These are phyloP conservation scores for Angophora floribunda DNA, from an alignment of 345 rosid species.

Conservation along the genomic window DNA sequence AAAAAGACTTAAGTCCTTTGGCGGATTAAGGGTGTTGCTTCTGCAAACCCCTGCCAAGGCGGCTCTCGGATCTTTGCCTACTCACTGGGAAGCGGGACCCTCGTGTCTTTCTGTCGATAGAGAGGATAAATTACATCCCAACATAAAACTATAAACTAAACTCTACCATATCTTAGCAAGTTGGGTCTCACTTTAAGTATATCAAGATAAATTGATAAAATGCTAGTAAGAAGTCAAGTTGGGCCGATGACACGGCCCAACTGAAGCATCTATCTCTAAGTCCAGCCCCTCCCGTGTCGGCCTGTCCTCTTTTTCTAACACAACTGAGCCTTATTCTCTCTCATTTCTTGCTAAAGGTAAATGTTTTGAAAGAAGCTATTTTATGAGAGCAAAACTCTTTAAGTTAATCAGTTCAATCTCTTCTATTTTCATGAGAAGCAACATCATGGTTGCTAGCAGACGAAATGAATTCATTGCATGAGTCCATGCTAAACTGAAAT, in stretches of 20 bases:
- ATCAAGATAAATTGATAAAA: background rate
- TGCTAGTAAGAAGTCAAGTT: background rate
- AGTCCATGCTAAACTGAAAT: background rate
- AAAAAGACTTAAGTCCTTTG: too few species aligned
- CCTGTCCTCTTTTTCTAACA: background rate
- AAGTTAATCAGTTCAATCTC: background rate
- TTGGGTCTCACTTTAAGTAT: background rate
- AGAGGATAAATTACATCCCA: background rate
- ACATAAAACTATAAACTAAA: background rate
- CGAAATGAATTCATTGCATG: background rate
- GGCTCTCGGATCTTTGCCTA: background rate
- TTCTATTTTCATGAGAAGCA: background rate
- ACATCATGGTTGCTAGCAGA: background rate
- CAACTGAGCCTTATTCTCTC: background rate
- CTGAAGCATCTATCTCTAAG: background rate
- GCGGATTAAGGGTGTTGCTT: too few species aligned
- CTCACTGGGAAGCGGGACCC: background rate
- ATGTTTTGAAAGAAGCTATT: background rate
- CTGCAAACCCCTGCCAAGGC: fast-evolving
- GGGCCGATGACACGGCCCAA: background rate
- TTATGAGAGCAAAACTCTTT: background rate
- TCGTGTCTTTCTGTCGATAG: background rate
- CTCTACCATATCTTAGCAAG: background rate
- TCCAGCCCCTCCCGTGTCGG: background rate
- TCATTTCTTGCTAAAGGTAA: background rate